Conservation (phyloP, 2,329 filamentous ascomycete genomes). For the Fusarium fujikuroi region DNA sequence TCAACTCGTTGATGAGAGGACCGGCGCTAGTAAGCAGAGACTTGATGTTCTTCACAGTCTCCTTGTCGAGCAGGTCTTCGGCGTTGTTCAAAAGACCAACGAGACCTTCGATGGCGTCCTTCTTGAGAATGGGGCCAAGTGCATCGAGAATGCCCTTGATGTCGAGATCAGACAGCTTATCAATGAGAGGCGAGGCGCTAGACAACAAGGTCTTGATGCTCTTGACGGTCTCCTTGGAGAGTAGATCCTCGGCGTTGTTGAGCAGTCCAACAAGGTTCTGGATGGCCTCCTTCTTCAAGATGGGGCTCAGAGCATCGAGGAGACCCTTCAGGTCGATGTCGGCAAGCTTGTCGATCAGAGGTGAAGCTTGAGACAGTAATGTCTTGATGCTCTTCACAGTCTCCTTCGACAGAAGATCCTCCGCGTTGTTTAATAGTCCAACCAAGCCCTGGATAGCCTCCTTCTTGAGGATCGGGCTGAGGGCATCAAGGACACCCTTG, state of each 20-base stretch:
- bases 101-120: constrained; percentile 43
- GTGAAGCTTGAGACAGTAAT: constrained; percentile 27
- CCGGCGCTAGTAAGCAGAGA: constrained; percentile 40
- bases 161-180: constrained; percentile 48
- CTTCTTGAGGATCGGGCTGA: constrained; percentile 41
- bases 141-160: constrained; percentile 47
- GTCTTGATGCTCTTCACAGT: constrained; percentile 40
- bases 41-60: constrained; percentile 42
- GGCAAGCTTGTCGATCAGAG: constrained; percentile 37
- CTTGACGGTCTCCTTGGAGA: constrained; percentile 27
- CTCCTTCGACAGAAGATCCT: constrained; percentile 31
- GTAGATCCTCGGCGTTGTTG: constrained; percentile 47
- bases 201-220: constrained; percentile 30
- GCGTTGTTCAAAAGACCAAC: constrained; percentile 44
- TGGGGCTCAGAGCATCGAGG: constrained; percentile 48
- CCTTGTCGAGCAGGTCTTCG: constrained; percentile 32
- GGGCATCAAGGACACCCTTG: constrained; percentile 43
- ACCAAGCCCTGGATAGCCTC: constrained; percentile 46
- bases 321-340: constrained; percentile 49
- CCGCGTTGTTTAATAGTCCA: constrained; percentile 40
- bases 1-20: constrained; percentile 47
- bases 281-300: constrained; percentile 47
- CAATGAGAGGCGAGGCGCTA: constrained; percentile 40
- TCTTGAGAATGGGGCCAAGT: constrained; percentile 40
- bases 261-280: constrained; percentile 47